These are phyloP conservation scores for Nigrospora oryzae DNA, from an alignment of 2,329 filamentous ascomycete species.

Conservation along the genomic window DNA sequence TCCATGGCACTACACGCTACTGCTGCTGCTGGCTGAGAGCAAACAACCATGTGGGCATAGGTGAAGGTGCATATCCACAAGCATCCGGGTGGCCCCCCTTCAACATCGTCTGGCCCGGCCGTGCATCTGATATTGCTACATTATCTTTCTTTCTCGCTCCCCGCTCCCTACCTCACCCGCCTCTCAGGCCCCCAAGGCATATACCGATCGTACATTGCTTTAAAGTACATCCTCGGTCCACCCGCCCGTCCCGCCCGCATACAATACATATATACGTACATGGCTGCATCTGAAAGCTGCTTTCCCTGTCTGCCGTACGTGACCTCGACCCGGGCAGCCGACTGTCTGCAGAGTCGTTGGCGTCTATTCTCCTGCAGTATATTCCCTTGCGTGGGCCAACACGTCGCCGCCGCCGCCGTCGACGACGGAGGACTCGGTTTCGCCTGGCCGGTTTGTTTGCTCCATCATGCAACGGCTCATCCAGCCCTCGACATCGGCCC, in stretches of 20 bases:
- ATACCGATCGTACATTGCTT: too few relatives aligned
- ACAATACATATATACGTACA: background rate
- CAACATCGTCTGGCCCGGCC: too few relatives aligned
- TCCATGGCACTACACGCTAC: too few relatives aligned
- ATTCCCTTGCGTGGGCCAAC: constrained; percentile 4
- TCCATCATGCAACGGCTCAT: constrained; percentile 13
- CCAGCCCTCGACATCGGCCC: constrained; percentile 7
- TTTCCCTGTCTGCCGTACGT: background rate
- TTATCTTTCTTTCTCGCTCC: too few relatives aligned
- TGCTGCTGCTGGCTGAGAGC: too few relatives aligned
- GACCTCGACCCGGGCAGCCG: background rate
- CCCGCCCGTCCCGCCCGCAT: background rate
- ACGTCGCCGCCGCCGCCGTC: background rate
- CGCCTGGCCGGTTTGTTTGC: constrained; percentile 14
- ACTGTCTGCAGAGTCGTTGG: constrained; percentile 4
- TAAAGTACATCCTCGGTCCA: too few relatives aligned
- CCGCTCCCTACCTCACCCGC: too few relatives aligned
- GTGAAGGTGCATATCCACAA: too few relatives aligned
- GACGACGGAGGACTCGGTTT: constrained; percentile 11
- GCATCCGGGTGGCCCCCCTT: too few relatives aligned
- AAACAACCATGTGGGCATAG: too few relatives aligned
- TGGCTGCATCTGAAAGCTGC: background rate
- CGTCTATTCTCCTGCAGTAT: constrained; percentile 15
- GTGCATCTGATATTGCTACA: too few relatives aligned
- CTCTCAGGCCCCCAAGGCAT: too few relatives aligned